Evolutionary conservation across 805 yeast genomes (phyloP).

Genomic region (Hermanozyma aechmeae): DNA sequence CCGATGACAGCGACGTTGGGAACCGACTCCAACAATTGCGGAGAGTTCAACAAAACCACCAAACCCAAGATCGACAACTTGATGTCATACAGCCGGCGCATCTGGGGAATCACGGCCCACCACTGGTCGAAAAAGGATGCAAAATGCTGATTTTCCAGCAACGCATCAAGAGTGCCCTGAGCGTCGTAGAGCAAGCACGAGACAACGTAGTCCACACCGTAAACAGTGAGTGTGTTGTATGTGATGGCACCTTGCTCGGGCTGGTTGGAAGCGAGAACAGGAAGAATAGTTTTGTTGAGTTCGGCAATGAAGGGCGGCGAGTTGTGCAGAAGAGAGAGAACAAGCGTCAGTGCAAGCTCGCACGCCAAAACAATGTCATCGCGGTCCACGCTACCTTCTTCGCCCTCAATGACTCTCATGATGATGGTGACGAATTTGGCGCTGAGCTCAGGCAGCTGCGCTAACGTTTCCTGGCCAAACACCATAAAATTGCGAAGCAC

Average conservation of each 20-base stretch:
- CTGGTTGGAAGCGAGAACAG: slow-evolving; percentile 29
- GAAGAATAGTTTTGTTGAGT: slow-evolving; percentile 36
- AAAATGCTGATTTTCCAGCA: slow-evolving; percentile 35
- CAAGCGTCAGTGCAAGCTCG: slow-evolving; percentile 55
- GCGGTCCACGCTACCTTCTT: slow-evolving; percentile 36
- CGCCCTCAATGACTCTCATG: slow-evolving; percentile 33
- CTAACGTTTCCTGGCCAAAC: slow-evolving; percentile 34
- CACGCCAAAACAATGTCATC: slow-evolving; percentile 52
- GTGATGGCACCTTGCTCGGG: no score
- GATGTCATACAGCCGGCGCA: slow-evolving; percentile 70
- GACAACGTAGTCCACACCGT: no score
- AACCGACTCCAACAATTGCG: slow-evolving; percentile 3
- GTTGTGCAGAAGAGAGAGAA: slow-evolving; percentile 45
- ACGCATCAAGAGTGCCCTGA: slow-evolving; percentile 36
- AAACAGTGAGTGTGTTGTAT: no score
- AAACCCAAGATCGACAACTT: slow-evolving; percentile 67
- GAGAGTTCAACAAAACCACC: slow-evolving; percentile 31
- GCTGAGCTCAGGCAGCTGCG: slow-evolving; percentile 33
- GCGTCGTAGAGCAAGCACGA: slow-evolving; percentile 54
- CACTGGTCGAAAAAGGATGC: slow-evolving; percentile 48
- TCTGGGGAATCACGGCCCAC: slow-evolving; percentile 47
- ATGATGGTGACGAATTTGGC: slow-evolving; percentile 45
- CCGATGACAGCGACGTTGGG: slow-evolving; percentile 36
- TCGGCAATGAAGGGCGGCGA: slow-evolving; percentile 37
- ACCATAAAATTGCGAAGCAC: slow-evolving; percentile 67